These are phyloP conservation scores for Saccharomycopsis sp. DNA, from an alignment of 805 yeast species.

Conservation along the genomic window DNA sequence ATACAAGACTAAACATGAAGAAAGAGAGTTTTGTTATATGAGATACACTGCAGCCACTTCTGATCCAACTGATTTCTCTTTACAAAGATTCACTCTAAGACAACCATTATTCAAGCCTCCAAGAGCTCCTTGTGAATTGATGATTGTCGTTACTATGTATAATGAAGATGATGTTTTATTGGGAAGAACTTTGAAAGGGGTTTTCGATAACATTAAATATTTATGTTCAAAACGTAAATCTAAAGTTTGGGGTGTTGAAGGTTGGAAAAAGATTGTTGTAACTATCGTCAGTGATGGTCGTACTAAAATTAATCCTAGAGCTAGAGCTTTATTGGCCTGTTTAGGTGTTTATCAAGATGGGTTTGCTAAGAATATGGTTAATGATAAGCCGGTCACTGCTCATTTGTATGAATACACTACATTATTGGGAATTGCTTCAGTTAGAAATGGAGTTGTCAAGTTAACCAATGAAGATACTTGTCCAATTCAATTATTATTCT, in stretches of 20 bases:
- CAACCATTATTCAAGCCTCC: slow-evolving; percentile 76
- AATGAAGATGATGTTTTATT: slow-evolving; percentile 80
- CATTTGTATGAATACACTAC: slow-evolving; percentile 94
- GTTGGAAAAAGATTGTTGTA: slow-evolving; percentile 93
- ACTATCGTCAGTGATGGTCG: slow-evolving; percentile 91
- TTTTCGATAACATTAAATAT: slow-evolving; percentile 79
- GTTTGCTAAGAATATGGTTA: slow-evolving; percentile 87
- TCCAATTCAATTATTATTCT: slow-evolving; percentile 85
- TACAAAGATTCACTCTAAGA: slow-evolving; percentile 65
- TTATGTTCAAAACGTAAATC: slow-evolving; percentile 60
- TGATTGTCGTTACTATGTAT: slow-evolving; percentile 84
- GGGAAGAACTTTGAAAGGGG: slow-evolving; percentile 84
- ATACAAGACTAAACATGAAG: slow-evolving; percentile 31
- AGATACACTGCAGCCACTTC: slow-evolving; percentile 93
- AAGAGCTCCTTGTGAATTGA: slow-evolving; percentile 67
- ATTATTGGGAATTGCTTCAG: slow-evolving; percentile 76
- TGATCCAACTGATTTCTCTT: slow-evolving; percentile 69
- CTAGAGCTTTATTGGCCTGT: slow-evolving; percentile 77
- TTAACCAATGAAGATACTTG: slow-evolving; percentile 90
- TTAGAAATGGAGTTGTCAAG: slow-evolving; percentile 60
- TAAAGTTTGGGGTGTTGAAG: slow-evolving; percentile 92
- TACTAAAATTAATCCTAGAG: slow-evolving; percentile 68
- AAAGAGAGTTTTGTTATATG: slow-evolving; percentile 72
- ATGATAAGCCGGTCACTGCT: slow-evolving; percentile 72
- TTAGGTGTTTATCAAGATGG: slow-evolving; percentile 94